These are phyloP conservation scores for Chlorella sp. DNA, from an alignment of 139 green algal genomes.

Conservation along the genomic window DNA sequence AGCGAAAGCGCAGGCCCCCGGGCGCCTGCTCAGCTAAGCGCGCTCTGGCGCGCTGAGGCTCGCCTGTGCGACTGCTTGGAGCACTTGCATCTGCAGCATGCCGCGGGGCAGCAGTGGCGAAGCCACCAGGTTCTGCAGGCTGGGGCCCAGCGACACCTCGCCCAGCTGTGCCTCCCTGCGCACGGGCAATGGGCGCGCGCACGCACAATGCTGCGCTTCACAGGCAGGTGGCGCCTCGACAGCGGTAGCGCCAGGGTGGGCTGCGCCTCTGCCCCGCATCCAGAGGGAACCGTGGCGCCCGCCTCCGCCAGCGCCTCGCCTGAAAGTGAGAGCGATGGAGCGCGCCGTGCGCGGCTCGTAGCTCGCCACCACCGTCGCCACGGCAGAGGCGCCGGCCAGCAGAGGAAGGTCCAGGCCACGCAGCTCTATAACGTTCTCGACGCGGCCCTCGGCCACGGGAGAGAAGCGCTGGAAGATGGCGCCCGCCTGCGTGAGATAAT, in stretches of 20 bases:
- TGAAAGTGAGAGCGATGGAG: slow-evolving; percentile 47
- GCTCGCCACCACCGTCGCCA: slow-evolving; percentile 27
- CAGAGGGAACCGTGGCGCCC: not conserved
- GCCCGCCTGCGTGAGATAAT: slow-evolving; percentile 39
- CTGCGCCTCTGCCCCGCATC: not conserved
- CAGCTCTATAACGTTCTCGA: slow-evolving; percentile 59
- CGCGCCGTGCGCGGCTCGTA: slow-evolving; percentile 39
- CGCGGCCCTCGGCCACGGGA: slow-evolving; percentile 23
- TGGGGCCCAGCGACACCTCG: slow-evolving; percentile 27
- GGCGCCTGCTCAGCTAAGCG: no score
- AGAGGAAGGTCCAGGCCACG: slow-evolving; percentile 17
- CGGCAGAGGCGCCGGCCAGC: not conserved
- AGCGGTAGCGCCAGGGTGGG: not conserved
- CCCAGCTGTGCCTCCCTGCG: slow-evolving; percentile 36
- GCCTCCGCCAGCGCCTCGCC: not conserved
- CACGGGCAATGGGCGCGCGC: not conserved
- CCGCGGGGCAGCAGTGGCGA: slow-evolving; percentile 42
- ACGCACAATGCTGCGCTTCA: not conserved
- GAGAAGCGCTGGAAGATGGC: slow-evolving; percentile 48
- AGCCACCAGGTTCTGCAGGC: slow-evolving; percentile 44
- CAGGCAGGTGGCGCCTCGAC: not conserved
- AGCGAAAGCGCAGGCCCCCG: no score
- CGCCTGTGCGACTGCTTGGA: no score
- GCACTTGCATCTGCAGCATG: no score
- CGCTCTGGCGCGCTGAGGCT: no score